phyloP scores from a whole-genome alignment of 805 yeast species.

The Isabelozyma heimii region DNA sequence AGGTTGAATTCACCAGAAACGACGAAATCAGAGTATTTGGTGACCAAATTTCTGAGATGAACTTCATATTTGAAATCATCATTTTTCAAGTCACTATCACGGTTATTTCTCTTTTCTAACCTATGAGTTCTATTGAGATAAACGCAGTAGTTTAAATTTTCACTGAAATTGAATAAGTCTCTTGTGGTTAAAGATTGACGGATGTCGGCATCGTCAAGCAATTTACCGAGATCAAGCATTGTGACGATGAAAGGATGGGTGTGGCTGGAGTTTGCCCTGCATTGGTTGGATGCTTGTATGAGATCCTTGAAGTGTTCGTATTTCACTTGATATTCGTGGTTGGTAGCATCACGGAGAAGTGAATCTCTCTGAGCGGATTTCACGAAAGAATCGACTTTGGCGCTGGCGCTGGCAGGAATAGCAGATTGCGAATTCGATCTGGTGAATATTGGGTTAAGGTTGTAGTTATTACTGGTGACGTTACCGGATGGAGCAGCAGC shows the following conservation, averaged over 20 bases:
- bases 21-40: slow-evolving; percentile 27
- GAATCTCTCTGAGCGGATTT: slow-evolving; percentile 21
- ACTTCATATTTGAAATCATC: slow-evolving; percentile 25
- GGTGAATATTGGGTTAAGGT: slow-evolving; percentile 7
- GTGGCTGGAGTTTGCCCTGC: slow-evolving; percentile 7
- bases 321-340: slow-evolving; percentile 12
- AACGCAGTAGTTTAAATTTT: slow-evolving; percentile 21
- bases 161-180: slow-evolving; percentile 21
- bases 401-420: background rate
- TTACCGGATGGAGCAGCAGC: background rate
- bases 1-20: slow-evolving; percentile 25
- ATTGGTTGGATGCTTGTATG: slow-evolving; percentile 19
- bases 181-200: slow-evolving; percentile 12
- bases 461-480: slow-evolving; percentile 5
- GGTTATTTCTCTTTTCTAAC: slow-evolving; percentile 28
- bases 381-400: slow-evolving; percentile 16
- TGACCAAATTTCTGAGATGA: slow-evolving; percentile 29
- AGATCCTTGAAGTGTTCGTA: slow-evolving; percentile 29
- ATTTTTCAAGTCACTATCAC: slow-evolving; percentile 35
- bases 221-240: slow-evolving; percentile 12
- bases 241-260: slow-evolving; percentile 15
- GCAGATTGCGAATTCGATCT: slow-evolving; percentile 18
- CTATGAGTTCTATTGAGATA: slow-evolving; percentile 29
- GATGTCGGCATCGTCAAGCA: slow-evolving; percentile 19
- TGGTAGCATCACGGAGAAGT: slow-evolving; percentile 12